Conservation (phyloP, 768 basidiomycete species). For the Leccinellum rugosiceps region DNA sequence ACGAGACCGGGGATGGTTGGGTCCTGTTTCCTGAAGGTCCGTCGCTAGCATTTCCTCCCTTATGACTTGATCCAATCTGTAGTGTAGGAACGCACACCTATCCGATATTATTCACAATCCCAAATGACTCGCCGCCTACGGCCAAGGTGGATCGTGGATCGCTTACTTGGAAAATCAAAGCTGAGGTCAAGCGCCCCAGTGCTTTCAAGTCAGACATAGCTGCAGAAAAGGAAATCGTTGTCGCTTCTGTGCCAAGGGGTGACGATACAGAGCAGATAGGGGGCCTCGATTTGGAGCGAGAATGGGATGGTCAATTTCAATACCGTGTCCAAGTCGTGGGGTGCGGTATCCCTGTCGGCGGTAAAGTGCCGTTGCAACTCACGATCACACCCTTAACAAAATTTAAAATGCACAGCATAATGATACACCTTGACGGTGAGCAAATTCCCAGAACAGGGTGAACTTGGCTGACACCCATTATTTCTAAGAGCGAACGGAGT, state of each 20-base stretch:
- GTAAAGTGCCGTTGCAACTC: conserved; percentile 73
- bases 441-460: not conserved
- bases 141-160: conserved; percentile 72
- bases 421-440: conserved; percentile 78
- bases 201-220: conserved; percentile 69
- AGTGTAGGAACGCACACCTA: conserved; percentile 82
- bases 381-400: conserved; percentile 83
- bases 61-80: conserved; percentile 46
- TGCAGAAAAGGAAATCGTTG: conserved; percentile 65
- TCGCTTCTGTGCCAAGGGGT: conserved; percentile 66
- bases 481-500: conserved; percentile 71
- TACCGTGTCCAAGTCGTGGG: conserved; percentile 75
- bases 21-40: conserved; percentile 85
- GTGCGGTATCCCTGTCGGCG: conserved; percentile 80
- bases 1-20: conserved; percentile 56
- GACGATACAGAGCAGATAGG: conserved; percentile 56
- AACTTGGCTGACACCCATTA: not conserved
- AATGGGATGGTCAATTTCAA: conserved; percentile 87
- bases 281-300: conserved; percentile 78
- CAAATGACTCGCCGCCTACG: conserved; percentile 74
- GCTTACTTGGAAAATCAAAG: conserved; percentile 77
- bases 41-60: conserved; percentile 14
- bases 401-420: conserved; percentile 73
- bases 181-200: conserved; percentile 80
- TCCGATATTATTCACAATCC: conserved; percentile 89